A percentile compares a stretch with the other conserved stretches of the same genome.
Conservation (phyloP, 2,329 filamentous ascomycete species). For the Verticillium tricorpus region DNA sequence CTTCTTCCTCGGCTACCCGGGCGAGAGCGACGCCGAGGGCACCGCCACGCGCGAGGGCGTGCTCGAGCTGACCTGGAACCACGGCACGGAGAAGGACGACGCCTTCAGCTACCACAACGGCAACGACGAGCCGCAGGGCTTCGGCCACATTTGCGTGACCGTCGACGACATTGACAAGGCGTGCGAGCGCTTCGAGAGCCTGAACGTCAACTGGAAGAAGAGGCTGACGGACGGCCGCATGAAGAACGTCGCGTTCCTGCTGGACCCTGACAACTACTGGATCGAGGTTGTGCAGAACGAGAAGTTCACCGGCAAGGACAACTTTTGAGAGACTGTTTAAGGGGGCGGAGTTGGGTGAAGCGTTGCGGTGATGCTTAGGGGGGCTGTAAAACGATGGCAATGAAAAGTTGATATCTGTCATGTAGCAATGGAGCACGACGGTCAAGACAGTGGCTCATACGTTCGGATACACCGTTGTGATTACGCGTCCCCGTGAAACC, state of each 20-base stretch:
- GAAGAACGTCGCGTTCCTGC: constrained; percentile 89
- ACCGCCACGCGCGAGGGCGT: constrained; percentile 73
- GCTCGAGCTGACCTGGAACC: constrained; percentile 84
- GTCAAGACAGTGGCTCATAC: not conserved
- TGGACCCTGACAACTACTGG: constrained; percentile 88
- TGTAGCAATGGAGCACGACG: not conserved
- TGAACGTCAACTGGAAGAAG: constrained; percentile 91
- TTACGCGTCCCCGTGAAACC: no score
- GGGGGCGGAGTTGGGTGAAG: not conserved
- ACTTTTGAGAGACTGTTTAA: constrained; percentile 35
- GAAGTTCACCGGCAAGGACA: constrained; percentile 49
- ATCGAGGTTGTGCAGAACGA: constrained; percentile 78
- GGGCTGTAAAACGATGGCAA: not conserved
- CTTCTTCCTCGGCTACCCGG: constrained; percentile 80
- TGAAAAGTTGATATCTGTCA: not conserved
- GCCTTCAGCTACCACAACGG: constrained; percentile 87
- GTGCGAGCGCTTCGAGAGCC: constrained; percentile 77
- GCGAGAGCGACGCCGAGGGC: constrained; percentile 42
- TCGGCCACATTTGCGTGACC: constrained; percentile 84
- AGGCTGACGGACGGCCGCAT: constrained; percentile 84
- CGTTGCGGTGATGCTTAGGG: not conserved
- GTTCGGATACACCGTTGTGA: not conserved
- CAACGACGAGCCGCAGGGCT: constrained; percentile 87
- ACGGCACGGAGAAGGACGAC: constrained; percentile 79
- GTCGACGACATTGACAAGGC: constrained; percentile 89